A percentile compares a stretch with the other conserved stretches of the same genome.
These are phyloP conservation scores for Zoysia japonica DNA, from an alignment of 176 grass and related monocot genomes.

Conservation along the genomic window DNA sequence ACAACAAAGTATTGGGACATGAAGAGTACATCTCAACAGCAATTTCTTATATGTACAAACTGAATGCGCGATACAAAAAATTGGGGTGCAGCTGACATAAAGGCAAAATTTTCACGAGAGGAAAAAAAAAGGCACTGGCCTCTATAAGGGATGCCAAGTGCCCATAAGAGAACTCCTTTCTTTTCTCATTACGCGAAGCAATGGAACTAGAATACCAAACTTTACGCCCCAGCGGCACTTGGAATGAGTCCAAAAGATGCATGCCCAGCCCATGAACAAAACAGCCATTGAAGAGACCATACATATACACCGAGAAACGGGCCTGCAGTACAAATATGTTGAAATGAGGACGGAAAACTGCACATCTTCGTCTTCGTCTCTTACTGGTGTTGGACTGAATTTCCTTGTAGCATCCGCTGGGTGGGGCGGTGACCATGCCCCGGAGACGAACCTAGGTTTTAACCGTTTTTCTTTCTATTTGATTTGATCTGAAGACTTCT, in stretches of 20 bases:
- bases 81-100: neutral
- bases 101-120: slow-evolving; percentile 10
- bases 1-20: neutral
- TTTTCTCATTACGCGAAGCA: slow-evolving; percentile 11
- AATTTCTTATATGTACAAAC: neutral
- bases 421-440: too few relatives aligned
- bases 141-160: neutral
- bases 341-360: slow-evolving; percentile 4
- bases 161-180: neutral
- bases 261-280: neutral
- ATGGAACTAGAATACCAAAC: slow-evolving; percentile 16
- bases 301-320: slow-evolving; percentile 3
- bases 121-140: slow-evolving; percentile 22
- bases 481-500: neutral
- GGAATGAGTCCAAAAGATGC: neutral
- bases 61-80: slow-evolving; percentile 16
- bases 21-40: neutral
- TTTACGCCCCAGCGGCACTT: slow-evolving; percentile 11
- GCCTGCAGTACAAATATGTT: neutral
- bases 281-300: neutral
- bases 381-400: neutral
- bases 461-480: neutral
- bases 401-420: slow-evolving; percentile 12
- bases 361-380: neutral
- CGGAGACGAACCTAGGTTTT: neutral